Evolutionary conservation across 2,329 filamentous ascomycete species (phyloP).

Genomic region (Tolypocladium pustulatum): DNA sequence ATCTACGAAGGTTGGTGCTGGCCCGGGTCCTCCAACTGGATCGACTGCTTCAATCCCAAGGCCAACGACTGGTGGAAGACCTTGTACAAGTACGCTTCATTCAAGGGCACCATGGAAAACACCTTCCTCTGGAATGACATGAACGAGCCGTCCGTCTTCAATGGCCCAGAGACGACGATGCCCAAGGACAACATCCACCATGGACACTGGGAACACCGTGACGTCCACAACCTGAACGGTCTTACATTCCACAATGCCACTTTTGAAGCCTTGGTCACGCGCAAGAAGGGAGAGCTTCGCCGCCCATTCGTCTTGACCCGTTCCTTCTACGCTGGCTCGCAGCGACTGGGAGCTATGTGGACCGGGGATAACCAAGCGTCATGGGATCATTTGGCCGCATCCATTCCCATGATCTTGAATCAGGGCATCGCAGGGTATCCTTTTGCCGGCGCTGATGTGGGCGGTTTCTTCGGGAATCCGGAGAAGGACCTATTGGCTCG

Average conservation of each 20-base stretch:
- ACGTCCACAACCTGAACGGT: constrained; percentile 92
- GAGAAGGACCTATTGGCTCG: constrained; percentile 82
- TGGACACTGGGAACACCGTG: constrained; percentile 90
- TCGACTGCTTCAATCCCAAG: constrained; percentile 92
- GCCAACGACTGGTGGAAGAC: constrained; percentile 84
- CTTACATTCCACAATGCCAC: constrained; percentile 94
- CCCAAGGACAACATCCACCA: constrained; percentile 94
- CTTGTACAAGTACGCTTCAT: constrained; percentile 78
- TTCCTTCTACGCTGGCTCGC: constrained; percentile 83
- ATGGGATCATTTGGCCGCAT: constrained; percentile 83
- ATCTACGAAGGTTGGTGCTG: constrained; percentile 97
- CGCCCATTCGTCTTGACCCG: constrained; percentile 90
- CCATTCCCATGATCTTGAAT: constrained; percentile 86
- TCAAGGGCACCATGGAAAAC: constrained; percentile 78
- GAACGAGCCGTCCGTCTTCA: constrained; percentile 99
- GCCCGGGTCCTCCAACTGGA: constrained; percentile 94
- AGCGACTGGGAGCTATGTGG: constrained; percentile 93
- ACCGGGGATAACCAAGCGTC: constrained; percentile 93
- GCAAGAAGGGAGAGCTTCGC: constrained; percentile 74
- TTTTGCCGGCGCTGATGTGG: constrained; percentile 90
- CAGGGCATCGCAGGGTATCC: constrained; percentile 90
- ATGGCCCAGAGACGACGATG: constrained; percentile 96
- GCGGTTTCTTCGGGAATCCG: constrained; percentile 96
- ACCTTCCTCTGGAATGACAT: constrained; percentile 98
- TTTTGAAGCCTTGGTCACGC: constrained; percentile 70